A percentile compares a stretch with the other conserved stretches of the same genome.
phyloP scores from a whole-genome alignment of 495 filamentous ascomycete species.

The Thozetella sp. region DNA sequence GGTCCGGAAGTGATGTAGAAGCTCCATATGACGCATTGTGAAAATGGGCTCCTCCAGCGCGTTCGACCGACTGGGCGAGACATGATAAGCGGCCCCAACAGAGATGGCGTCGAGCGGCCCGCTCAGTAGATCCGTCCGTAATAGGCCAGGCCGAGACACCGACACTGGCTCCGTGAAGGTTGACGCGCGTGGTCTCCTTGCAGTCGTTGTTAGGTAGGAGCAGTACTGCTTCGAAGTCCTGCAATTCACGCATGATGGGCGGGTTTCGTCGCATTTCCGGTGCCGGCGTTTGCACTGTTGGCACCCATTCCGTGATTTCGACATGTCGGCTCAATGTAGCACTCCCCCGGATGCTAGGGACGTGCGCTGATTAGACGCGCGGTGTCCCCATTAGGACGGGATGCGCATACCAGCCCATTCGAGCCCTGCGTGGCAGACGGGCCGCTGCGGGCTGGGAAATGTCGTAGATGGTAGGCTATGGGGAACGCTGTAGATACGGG shows the following conservation, averaged over 20 bases:
- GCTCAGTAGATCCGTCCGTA: neutral
- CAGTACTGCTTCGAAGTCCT: neutral
- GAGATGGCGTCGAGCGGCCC: neutral
- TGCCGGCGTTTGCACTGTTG: neutral
- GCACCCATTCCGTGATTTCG: neutral
- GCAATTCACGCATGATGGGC: neutral
- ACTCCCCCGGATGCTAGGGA: too few relatives aligned
- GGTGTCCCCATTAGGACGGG: too few relatives aligned
- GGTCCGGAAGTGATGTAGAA: neutral
- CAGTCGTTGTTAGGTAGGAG: neutral
- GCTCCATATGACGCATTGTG: neutral
- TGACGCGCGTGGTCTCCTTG: neutral
- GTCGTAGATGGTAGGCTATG: too few relatives aligned
- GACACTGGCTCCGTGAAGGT: neutral
- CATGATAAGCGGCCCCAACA: neutral
- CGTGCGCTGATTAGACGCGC: too few relatives aligned
- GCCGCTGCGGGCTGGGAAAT: too few relatives aligned
- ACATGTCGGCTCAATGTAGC: neutral
- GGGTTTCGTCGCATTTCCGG: neutral
- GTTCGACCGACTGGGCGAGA: neutral
- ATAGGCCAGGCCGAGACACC: neutral
- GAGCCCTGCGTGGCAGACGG: too few relatives aligned
- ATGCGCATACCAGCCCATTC: too few relatives aligned
- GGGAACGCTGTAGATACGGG: too few relatives aligned
- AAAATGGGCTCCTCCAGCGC: neutral